Percentiles rank a stretch among this genome's conserved stretches.
Evolutionary conservation across 345 rosid genomes (phyloP).

Genomic region (Conringia planisiliqua): DNA sequence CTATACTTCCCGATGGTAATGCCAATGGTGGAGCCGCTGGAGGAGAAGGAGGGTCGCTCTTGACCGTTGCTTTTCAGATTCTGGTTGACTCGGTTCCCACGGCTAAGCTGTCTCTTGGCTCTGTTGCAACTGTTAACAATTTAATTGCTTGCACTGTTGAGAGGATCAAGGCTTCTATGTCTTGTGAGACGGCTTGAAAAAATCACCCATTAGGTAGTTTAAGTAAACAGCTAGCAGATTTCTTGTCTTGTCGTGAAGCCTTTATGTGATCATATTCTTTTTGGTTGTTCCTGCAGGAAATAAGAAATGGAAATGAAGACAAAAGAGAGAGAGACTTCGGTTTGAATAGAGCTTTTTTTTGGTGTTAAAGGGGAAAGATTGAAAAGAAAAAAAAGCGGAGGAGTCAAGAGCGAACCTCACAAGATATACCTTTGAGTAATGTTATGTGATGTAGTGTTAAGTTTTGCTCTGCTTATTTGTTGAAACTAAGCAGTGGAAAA

Average conservation of each 20-base stretch:
- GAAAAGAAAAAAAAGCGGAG: slow-evolving; percentile 16
- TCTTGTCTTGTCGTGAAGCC: not conserved
- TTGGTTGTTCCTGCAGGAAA: slow-evolving; percentile 21
- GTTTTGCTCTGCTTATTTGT: slow-evolving; percentile 33
- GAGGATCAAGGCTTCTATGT: slow-evolving; percentile 76
- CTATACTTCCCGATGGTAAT: slow-evolving; percentile 70
- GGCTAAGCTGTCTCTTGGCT: slow-evolving; percentile 87
- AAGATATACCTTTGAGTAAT: slow-evolving; percentile 40
- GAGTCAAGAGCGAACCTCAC: slow-evolving; percentile 98
- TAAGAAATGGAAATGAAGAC: not conserved
- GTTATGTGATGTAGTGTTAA: slow-evolving; percentile 16
- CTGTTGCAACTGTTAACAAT: slow-evolving; percentile 95
- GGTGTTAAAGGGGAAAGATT: not conserved
- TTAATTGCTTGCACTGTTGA: slow-evolving; percentile 88
- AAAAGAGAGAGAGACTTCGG: slow-evolving; percentile 23
- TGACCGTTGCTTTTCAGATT: slow-evolving; percentile 94
- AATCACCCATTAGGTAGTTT: slow-evolving; percentile 20
- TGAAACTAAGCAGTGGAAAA: slow-evolving; percentile 29
- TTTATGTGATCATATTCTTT: not conserved
- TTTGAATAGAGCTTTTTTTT: slow-evolving; percentile 19
- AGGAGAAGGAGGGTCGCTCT: slow-evolving; percentile 63
- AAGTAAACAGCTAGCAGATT: not conserved
- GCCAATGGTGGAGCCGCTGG: slow-evolving; percentile 3
- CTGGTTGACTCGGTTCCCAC: slow-evolving; percentile 93
- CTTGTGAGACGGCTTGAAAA: slow-evolving; percentile 51